Evolutionary conservation across 2,329 filamentous ascomycete genomes (phyloP).

Genomic region (Sporothrix inflata): DNA sequence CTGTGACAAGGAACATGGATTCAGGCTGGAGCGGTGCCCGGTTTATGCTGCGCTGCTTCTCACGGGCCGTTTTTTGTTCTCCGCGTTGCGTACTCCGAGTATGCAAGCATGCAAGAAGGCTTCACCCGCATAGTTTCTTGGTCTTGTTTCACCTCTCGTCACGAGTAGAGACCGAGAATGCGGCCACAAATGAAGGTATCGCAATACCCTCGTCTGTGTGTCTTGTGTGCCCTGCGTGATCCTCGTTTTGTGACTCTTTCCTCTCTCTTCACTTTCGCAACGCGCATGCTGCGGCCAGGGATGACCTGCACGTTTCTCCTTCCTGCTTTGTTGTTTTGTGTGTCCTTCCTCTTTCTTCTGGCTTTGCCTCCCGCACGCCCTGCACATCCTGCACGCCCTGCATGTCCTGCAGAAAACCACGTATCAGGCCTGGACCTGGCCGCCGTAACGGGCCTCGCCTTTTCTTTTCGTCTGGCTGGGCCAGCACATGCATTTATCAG

Average conservation of each 20-base stretch:
- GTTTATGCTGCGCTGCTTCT: background rate
- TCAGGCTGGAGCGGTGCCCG: background rate
- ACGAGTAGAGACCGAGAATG: constrained; percentile 18
- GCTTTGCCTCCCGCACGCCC: background rate
- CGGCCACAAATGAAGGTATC: background rate
- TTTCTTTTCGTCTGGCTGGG: background rate
- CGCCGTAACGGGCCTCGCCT: constrained; percentile 25
- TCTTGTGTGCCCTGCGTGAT: background rate
- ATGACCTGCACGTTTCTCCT: background rate
- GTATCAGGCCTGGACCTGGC: constrained; percentile 25
- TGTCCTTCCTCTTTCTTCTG: background rate
- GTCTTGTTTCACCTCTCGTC: background rate
- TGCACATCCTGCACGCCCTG: constrained; percentile 11
- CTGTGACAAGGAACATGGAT: background rate
- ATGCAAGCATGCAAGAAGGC: background rate
- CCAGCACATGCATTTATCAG: constrained; percentile 27
- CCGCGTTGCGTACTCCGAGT: background rate
- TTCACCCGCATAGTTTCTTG: background rate
- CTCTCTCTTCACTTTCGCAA: background rate
- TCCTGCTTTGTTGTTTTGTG: background rate
- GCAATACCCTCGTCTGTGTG: constrained; percentile 11
- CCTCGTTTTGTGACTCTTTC: background rate
- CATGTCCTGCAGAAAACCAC: constrained; percentile 19
- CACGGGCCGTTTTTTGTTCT: background rate
- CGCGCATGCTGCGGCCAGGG: background rate